A percentile compares a stretch with the other conserved stretches of the same genome.
Evolutionary conservation across 2,329 filamentous ascomycete genomes (phyloP).

Genomic region (Hypoxylon sp.): DNA sequence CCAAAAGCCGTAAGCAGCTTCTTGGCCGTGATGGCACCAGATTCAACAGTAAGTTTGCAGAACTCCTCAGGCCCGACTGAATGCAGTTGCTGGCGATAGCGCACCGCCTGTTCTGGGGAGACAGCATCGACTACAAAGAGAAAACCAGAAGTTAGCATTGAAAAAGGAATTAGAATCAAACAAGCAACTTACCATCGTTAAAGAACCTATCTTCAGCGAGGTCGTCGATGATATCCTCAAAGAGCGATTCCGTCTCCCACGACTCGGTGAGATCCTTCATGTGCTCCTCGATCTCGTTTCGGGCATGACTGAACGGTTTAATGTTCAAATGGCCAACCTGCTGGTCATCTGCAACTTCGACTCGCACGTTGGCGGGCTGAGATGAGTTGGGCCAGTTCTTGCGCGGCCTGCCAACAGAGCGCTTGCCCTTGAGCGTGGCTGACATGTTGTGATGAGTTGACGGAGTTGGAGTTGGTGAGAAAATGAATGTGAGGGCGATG

Average conservation of each 20-base stretch:
- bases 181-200: slow-evolving; percentile 52
- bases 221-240: slow-evolving; percentile 68
- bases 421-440: slow-evolving; percentile 18
- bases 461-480: background rate
- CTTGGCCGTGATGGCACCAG: slow-evolving; percentile 75
- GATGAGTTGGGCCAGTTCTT: slow-evolving; percentile 18
- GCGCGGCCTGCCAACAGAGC: slow-evolving; percentile 31
- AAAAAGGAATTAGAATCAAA: slow-evolving; percentile 4
- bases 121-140: slow-evolving; percentile 41
- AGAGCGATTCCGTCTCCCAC: slow-evolving; percentile 71
- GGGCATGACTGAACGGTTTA: slow-evolving; percentile 15
- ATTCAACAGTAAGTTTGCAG: slow-evolving; percentile 73
- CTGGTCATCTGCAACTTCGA: slow-evolving; percentile 29
- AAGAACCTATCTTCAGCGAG: slow-evolving; percentile 60
- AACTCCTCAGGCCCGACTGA: slow-evolving; percentile 81
- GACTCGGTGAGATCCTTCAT: slow-evolving; percentile 61
- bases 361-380: slow-evolving; percentile 10
- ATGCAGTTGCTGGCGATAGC: slow-evolving; percentile 75
- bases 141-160: slow-evolving; percentile 26
- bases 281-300: slow-evolving; percentile 58
- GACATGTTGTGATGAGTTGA: background rate
- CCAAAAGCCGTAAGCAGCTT: slow-evolving; percentile 89
- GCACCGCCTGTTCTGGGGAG: slow-evolving; percentile 69
- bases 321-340: slow-evolving; percentile 29
- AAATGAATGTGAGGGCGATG: background rate